Evolutionary conservation across 306 rosid genomes (phyloP), one percentile per base, ranked within the genome.

Genomic region (Corylus americana): DNA sequence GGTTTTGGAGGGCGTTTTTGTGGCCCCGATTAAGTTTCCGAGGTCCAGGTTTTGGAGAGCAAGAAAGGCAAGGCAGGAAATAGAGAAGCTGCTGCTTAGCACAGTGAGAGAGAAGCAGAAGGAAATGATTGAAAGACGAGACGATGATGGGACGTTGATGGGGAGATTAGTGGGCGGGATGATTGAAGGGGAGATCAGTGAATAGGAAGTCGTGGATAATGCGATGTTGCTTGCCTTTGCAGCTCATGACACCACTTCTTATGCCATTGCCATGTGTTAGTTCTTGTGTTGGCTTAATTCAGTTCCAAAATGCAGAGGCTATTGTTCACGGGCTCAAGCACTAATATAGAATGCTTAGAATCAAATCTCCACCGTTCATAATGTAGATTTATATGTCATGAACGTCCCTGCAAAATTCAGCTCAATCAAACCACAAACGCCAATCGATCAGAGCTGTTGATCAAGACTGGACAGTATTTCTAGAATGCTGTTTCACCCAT

Each of bases 231-330:
- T 92, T 4, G 92, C 91, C 70, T 94, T 94, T 83, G 98, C 97
- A 64, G 97, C 97, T 77, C 94, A 91, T 78, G 97, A 92, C 78
- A 94, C 98, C 13, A 89, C 97, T 77, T 94, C 96, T 78, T 92
- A 90, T 73, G 92, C 91, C 81, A 84, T 89, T 87, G 92, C 94
- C 48, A 89, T 89, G 97, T 22, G 25, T 22, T 22, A 22, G 25
- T 22, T 22, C 25, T 22, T 22, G 25, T 22, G 25, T 22, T 22
- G 0, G 25, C 25, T 22, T 22, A 22, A 22, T 22, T 22, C 0
- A 22, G 25, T 22, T 22, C 0, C 25, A 22, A 22, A 22, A 22
- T 22, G 25, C 0, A 22, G 25, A 22, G 25, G 25, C 0, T 22
- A 22, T 22, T 22, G 25, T 22, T 22, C 0, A 22, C 25, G 0